Evolutionary conservation across 2,329 filamentous ascomycete species (phyloP).

Genomic region (Cryoendolithus antarcticus): DNA sequence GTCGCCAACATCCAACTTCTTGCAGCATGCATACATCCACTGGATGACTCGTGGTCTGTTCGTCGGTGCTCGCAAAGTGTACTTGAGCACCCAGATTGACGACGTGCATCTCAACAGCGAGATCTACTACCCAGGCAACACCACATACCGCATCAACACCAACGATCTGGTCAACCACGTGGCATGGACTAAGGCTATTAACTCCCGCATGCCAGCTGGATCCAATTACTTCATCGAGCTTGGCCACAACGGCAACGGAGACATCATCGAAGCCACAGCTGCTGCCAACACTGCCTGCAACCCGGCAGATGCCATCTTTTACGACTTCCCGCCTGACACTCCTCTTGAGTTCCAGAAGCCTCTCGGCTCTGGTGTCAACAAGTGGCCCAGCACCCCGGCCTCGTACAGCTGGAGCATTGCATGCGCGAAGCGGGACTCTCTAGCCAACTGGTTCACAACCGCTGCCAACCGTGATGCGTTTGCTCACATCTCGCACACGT

Average conservation of each 20-base stretch:
- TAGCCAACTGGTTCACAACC: slow-evolving; percentile 42
- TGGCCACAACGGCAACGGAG: slow-evolving; percentile 44
- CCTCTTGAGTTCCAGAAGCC: slow-evolving; percentile 36
- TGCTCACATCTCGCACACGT: slow-evolving; percentile 49
- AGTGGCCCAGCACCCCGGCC: slow-evolving; percentile 30
- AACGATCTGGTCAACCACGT: slow-evolving; percentile 36
- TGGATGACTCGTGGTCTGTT: slow-evolving; percentile 50
- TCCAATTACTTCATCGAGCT: slow-evolving; percentile 42
- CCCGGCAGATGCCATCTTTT: slow-evolving; percentile 25
- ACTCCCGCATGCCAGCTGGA: slow-evolving; percentile 38
- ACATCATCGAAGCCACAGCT: slow-evolving; percentile 21
- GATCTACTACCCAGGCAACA: slow-evolving; percentile 31
- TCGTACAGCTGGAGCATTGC: slow-evolving; percentile 36
- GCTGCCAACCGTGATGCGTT: slow-evolving; percentile 40
- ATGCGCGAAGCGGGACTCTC: slow-evolving; percentile 38
- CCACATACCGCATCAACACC: slow-evolving; percentile 37
- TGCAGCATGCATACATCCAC: slow-evolving; percentile 51
- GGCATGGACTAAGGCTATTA: slow-evolving; percentile 31
- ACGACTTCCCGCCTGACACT: slow-evolving; percentile 27
- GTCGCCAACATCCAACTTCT: slow-evolving; percentile 43
- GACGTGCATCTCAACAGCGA: slow-evolving; percentile 45
- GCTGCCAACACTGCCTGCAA: slow-evolving; percentile 12
- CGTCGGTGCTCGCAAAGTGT: slow-evolving; percentile 42
- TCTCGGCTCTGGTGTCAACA: slow-evolving; percentile 25
- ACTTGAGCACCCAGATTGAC: slow-evolving; percentile 47